Evolutionary conservation across 768 basidiomycete genomes (phyloP), one percentile per base, ranked within the genome.

Genomic region (Tubosaeta sp.): DNA sequence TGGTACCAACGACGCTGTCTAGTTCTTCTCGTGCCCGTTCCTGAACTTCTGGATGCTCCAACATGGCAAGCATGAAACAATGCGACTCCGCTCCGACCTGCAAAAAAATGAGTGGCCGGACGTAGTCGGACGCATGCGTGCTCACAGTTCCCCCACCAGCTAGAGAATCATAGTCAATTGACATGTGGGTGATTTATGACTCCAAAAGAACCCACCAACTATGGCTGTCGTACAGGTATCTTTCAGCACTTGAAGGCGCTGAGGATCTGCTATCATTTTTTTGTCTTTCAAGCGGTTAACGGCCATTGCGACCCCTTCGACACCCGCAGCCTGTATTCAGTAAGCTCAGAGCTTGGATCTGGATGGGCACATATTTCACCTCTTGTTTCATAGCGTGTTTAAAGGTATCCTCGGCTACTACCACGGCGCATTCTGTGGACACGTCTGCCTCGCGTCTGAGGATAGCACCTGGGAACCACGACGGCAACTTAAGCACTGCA

Each of bases 1-100:
- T 46, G 11, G 39, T 53, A 6, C 73, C 72, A 33, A 72, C 54
- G n/a, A 67, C 61, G 1, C 44, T 33, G 12, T 64, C 59, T 11
- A 73, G 49, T 50, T 72, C 72, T 32, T 60, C 61, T 4, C 66
- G 59, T 27, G 71, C 71, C 32, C 51, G 52, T 6, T 46, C 41
- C 41, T 72, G 70, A 13, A 66, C 60, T 12, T 65, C 62, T 1
- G 71, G 71, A 47, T 54, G 54, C 6, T 22, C 22, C 22, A 65
- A 25, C 67, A 72, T 73, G 14, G 63, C 64, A 16, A 71, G 57
- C 53, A 72, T 56, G 50, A 74, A 71, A 2, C 22, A 42, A 22
- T 22, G 22, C 22, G 22, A 22, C 22, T 22, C 22, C 22, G 22
- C 22, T 22, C 22, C 13, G 6, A 53, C 48, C 56, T 59, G 19